phyloP scores from a whole-genome alignment of 2,329 filamentous ascomycete genomes.

The Ceratocystis harringtonii region DNA sequence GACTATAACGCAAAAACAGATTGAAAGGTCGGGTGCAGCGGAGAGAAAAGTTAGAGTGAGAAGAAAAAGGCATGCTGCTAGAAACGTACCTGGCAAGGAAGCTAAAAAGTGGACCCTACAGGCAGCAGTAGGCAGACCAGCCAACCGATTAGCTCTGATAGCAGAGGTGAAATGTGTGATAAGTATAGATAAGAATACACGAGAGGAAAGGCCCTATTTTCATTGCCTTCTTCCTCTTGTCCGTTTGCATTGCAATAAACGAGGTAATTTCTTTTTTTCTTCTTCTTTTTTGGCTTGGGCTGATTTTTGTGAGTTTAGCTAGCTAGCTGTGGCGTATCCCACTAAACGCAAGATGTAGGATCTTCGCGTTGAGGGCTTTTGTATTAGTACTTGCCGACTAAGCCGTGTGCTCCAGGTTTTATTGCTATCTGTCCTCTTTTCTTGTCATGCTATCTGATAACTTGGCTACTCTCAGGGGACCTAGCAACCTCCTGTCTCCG shows the following conservation, averaged over 20 bases:
- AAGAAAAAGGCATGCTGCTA: neutral
- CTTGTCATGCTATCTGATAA: too few species aligned
- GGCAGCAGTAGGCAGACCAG: neutral
- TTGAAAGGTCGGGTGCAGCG: neutral
- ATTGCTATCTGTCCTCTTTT: neutral
- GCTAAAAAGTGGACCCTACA: neutral
- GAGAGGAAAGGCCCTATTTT: conserved; percentile 2
- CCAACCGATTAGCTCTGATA: neutral
- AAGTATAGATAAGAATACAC: conserved; percentile 2
- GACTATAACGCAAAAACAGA: too few species aligned
- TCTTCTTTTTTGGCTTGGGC: neutral
- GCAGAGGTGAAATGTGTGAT: neutral
- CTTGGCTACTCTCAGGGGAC: conserved; percentile 7
- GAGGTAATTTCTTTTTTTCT: neutral
- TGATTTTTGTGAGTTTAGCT: too few species aligned
- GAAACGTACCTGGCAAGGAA: neutral
- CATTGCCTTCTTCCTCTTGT: neutral
- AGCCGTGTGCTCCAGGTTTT: neutral
- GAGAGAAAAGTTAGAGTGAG: neutral
- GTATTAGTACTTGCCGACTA: neutral
- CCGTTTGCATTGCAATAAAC: conserved; percentile 4
- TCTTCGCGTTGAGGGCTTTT: neutral
- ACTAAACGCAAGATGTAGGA: conserved; percentile 1
- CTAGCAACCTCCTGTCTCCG: neutral
- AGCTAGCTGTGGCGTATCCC: conserved; percentile 5